Base-by-base conservation (phyloP, 352 stramenopile genomes). In the Phytopythium cucurbitacearum region DNA sequence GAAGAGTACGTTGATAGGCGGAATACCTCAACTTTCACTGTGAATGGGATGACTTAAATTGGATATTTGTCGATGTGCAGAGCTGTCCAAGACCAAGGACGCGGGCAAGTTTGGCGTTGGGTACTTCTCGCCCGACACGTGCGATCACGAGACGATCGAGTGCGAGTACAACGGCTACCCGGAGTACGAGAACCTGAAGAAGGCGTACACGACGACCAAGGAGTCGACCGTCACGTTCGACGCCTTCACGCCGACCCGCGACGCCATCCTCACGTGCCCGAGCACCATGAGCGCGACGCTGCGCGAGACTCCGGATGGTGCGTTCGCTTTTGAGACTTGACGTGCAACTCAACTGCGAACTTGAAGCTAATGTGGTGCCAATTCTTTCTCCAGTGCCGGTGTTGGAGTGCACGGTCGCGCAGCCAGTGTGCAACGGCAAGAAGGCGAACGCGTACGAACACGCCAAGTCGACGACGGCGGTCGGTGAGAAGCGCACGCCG, bases 121-220 rank as follows among this genome's bases (percentile, higher is more conserved):
- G 4, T 91, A 89, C 65, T 91, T 91, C 36, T 39, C 65, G 39
- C 83, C 80, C n/a, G 69, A 83, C 28, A 65, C 73, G 48, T 93
- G 82, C 49, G 78, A 93, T 67, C 60, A 89, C 59, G 65, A 73
- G 43, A 71, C 41, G n/a, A 57, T 67, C 9, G 40, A 56, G 52
- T 91, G 81, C 55, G 63, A 60, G 49, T 91, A 82, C 64, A 77
- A 56, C 43, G 76, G 75, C 15, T 89, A 91, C 53, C 83, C 83
- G 3, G 78, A 93, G 62, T 89, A 80, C 51, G 63, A 76, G 7
- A 80, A 81, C 60, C 69, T 93, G 35, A 87, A 88, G 59, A 69
- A 67, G 40, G 80, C 80, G 16, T 93, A 87, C 73, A 85, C 75
- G 4, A 84, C 68, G 0, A 91, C 80, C 0, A 68, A 67, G 48